Conservation (phyloP, 768 basidiomycete species). For the Lentinula raphanica region DNA sequence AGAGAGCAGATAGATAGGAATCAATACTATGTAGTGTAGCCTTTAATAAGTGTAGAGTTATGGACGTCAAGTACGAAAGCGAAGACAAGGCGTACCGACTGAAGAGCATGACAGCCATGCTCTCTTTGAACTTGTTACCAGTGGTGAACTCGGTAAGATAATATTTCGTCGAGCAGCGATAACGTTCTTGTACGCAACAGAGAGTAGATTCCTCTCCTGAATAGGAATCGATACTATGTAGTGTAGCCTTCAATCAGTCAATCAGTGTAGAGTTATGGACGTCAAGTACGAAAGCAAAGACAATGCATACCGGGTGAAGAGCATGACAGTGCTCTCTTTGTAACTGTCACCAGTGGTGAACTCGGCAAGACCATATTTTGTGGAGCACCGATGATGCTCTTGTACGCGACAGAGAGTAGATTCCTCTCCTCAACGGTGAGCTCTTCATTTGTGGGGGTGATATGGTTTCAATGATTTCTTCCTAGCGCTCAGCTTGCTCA, state of each 20-base stretch:
- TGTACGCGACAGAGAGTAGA: conserved; percentile 95
- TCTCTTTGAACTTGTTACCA: too few relatives aligned
- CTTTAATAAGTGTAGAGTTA: conserved; percentile 1
- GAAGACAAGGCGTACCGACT: neutral
- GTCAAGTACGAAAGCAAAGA: neutral
- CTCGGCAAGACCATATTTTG: conserved; percentile 98
- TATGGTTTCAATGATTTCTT: conserved; percentile 99
- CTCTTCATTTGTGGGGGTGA: conserved; percentile 95
- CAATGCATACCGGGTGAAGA: too few relatives aligned
- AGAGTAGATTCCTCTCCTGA: too few relatives aligned
- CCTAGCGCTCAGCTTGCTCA: conserved; percentile 99
- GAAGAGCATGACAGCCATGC: conserved; percentile 10
- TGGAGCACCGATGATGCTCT: conserved; percentile 99
- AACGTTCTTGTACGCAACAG: too few relatives aligned
- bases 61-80: neutral
- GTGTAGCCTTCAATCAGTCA: conserved; percentile 1
- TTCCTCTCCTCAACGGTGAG: conserved; percentile 98
- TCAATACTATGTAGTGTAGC: neutral
- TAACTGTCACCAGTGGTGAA: conserved; percentile 98
- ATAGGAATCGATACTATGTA: neutral
- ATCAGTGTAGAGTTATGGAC: neutral
- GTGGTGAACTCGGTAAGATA: too few relatives aligned
- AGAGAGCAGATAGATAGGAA: too few relatives aligned
- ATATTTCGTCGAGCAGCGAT: too few relatives aligned
- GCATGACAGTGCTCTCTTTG: conserved; percentile 95